Evolutionary conservation across 1,284 basidiomycete species (phyloP).

Genomic region (Marasmius oreades): DNA sequence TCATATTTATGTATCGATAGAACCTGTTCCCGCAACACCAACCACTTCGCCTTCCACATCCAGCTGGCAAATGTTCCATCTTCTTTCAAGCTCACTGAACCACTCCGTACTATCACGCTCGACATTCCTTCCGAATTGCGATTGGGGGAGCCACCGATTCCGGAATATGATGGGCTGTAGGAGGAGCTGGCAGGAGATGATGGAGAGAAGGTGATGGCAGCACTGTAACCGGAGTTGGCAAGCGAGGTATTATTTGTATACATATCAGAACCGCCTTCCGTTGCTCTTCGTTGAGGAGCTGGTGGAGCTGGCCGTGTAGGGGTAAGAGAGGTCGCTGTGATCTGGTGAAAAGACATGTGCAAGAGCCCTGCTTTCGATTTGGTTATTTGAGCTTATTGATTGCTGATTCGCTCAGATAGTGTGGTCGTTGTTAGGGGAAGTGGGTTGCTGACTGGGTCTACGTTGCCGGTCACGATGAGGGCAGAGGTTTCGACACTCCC

Average conservation of each 20-base stretch:
- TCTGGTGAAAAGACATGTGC: constrained; percentile 13
- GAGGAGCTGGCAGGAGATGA: constrained; percentile 55
- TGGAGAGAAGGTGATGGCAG: constrained; percentile 52
- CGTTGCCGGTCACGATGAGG: background rate
- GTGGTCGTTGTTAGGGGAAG: background rate
- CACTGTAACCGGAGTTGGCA: constrained; percentile 50
- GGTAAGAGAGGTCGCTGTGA: constrained; percentile 20
- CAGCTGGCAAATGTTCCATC: constrained; percentile 83
- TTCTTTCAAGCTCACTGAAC: constrained; percentile 82
- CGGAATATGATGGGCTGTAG: constrained; percentile 59
- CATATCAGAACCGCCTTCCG: constrained; percentile 29
- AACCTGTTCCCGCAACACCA: constrained; percentile 80
- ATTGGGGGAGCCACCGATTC: constrained; percentile 75
- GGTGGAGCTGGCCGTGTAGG: constrained; percentile 58
- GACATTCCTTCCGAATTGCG: constrained; percentile 41
- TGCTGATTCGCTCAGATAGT: background rate
- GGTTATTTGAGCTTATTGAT: constrained; percentile 3
- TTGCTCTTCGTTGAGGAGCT: constrained; percentile 49
- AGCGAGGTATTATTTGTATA: constrained; percentile 40
- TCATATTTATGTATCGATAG: constrained; percentile 91
- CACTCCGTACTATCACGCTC: constrained; percentile 49
- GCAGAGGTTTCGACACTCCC: too few species aligned
- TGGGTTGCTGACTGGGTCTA: background rate
- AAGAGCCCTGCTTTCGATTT: background rate
- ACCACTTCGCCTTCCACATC: constrained; percentile 91